These are phyloP conservation scores for Phytophthora meadii DNA, from an alignment of 352 stramenopile species.

Conservation along the genomic window DNA sequence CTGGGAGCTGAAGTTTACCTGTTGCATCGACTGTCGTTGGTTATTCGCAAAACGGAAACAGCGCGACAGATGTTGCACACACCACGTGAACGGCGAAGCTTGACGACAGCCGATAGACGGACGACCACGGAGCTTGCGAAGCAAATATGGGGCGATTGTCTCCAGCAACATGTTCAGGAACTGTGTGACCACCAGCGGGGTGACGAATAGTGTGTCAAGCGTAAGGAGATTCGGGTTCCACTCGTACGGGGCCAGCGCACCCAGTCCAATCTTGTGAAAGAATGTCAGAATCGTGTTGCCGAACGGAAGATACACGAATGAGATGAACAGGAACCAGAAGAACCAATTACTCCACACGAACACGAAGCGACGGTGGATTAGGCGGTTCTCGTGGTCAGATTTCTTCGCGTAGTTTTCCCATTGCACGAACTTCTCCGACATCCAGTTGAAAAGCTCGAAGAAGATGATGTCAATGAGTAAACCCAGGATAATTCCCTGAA, in stretches of 20 bases:
- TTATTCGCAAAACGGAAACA: constrained; percentile 45
- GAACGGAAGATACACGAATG: constrained; percentile 92
- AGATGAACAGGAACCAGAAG: constrained; percentile 91
- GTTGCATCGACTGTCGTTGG: constrained; percentile 21
- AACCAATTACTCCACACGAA: constrained; percentile 94
- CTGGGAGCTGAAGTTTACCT: constrained; percentile 19
- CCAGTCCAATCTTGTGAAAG: constrained; percentile 56
- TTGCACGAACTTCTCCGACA: constrained; percentile 87
- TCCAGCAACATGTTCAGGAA: constrained; percentile 91
- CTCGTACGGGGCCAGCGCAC: constrained; percentile 68
- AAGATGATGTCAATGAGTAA: constrained; percentile 91
- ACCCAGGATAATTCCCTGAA: constrained; percentile 82
- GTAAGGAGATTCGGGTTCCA: constrained; percentile 79
- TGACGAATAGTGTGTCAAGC: constrained; percentile 90
- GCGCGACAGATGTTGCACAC: constrained; percentile 46
- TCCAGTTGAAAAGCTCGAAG: constrained; percentile 90
- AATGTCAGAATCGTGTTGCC: constrained; percentile 70
- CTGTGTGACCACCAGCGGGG: constrained; percentile 87
- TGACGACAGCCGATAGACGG: constrained; percentile 70
- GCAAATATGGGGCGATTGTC: constrained; percentile 84
- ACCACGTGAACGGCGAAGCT: constrained; percentile 68
- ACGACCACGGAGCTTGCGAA: constrained; percentile 79
- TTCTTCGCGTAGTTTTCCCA: constrained; percentile 91
- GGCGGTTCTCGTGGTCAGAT: constrained; percentile 85
- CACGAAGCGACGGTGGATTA: constrained; percentile 89